Evolutionary conservation across 2,329 filamentous ascomycete species (phyloP).

Genomic region (Proliferodiscus dingleyae): DNA sequence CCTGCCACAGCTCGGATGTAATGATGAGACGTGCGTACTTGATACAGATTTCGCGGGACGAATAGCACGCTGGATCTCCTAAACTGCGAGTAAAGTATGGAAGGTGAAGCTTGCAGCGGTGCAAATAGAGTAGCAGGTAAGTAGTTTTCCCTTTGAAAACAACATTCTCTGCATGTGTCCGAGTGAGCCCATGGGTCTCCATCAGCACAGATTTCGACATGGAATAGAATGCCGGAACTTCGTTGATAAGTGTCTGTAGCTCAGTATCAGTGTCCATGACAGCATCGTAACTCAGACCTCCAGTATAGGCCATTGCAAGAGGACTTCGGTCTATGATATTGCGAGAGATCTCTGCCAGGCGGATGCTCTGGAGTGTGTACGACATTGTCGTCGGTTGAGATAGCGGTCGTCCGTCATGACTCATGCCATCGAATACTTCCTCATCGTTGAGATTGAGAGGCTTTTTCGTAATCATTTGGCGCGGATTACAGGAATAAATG

Average conservation of each 20-base stretch:
- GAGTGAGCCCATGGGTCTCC: constrained; percentile 16
- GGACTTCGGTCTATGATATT: constrained; percentile 32
- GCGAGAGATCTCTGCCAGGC: constrained; percentile 34
- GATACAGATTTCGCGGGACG: constrained; percentile 32
- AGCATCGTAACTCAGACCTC: constrained; percentile 20
- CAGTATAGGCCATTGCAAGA: constrained; percentile 13
- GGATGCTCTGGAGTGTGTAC: constrained; percentile 34
- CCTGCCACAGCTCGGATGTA: constrained; percentile 24
- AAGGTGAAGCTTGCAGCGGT: constrained; percentile 35
- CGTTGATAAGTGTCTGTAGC: constrained; percentile 28
- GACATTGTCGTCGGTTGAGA: constrained; percentile 33
- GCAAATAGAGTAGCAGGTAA: constrained; percentile 30
- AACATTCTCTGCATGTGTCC: constrained; percentile 18
- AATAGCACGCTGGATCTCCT: constrained; percentile 24
- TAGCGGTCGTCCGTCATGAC: constrained; percentile 14
- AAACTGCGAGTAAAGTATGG: constrained; percentile 29
- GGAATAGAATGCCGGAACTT: constrained; percentile 32
- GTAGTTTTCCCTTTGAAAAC: constrained; percentile 32
- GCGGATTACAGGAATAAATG: constrained; percentile 31
- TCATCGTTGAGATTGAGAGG: constrained; percentile 34
- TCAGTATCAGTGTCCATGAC: constrained; percentile 32
- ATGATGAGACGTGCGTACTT: constrained; percentile 31
- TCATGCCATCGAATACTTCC: constrained; percentile 31
- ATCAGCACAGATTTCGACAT: constrained; percentile 8
- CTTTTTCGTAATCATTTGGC: constrained; percentile 34